Evolutionary conservation across 306 rosid species (phyloP).

Genomic region (Castanea sativa): DNA sequence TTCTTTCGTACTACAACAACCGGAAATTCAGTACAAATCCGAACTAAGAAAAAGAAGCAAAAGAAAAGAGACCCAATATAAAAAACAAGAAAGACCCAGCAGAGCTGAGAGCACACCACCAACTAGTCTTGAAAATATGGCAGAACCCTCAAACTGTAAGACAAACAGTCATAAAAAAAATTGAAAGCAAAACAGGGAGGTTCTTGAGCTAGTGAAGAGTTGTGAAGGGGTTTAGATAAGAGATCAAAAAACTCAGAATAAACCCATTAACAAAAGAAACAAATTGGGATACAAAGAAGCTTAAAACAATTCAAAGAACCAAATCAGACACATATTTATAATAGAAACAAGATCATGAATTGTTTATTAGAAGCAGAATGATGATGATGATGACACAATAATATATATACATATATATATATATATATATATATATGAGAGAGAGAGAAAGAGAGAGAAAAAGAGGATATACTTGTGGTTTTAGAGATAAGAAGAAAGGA

Average conservation of each 20-base stretch:
- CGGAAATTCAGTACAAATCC: not conserved
- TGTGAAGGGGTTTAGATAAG: too few species aligned
- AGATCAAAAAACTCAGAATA: too few species aligned
- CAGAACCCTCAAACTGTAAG: not conserved
- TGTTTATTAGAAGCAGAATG: not conserved
- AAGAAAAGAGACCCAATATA: not conserved
- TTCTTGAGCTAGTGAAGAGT: not conserved
- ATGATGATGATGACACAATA: not conserved
- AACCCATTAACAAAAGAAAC: too few species aligned
- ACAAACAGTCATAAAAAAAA: not conserved
- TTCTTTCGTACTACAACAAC: not conserved
- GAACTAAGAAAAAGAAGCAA: not conserved
- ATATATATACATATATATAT: not conserved
- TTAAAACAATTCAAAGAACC: too few species aligned
- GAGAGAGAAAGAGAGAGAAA: not conserved
- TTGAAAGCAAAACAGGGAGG: not conserved
- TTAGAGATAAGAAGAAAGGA: not conserved
- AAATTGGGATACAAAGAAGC: too few species aligned
- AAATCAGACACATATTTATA: not conserved
- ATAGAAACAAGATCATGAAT: not conserved
- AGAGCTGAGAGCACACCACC: not conserved
- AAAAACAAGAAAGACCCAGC: not conserved
- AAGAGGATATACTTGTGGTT: not conserved
- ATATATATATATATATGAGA: not conserved
- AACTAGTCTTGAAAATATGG: not conserved